Percentiles rank a stretch among this genome's conserved stretches.
Evolutionary conservation across 768 basidiomycete species (phyloP).

Genomic region (Clathrus columnatus): DNA sequence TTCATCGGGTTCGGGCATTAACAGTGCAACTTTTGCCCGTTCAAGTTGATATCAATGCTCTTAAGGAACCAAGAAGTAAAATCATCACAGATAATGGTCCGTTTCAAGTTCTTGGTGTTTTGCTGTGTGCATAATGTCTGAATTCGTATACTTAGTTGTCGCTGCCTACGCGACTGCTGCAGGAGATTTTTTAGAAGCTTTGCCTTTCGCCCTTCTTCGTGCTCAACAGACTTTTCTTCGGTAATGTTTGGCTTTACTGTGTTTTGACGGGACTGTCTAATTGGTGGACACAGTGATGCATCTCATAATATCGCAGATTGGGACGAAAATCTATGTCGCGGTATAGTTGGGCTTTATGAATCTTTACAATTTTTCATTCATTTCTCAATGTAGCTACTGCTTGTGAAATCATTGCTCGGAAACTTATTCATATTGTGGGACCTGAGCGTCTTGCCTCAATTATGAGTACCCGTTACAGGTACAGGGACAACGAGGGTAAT

Average conservation of each 20-base stretch:
- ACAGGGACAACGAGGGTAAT: conserved; percentile 67
- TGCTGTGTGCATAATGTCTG: not conserved
- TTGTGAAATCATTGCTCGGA: conserved; percentile 77
- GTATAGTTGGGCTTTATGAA: conserved; percentile 28
- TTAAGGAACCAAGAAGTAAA: conserved; percentile 72
- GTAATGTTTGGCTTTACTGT: not conserved
- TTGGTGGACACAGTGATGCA: conserved; percentile 39
- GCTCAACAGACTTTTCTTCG: conserved; percentile 73
- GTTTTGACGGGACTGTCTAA: not conserved
- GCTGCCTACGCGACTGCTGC: conserved; percentile 69
- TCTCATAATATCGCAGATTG: conserved; percentile 77
- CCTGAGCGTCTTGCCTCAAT: conserved; percentile 56
- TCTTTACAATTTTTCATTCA: conserved; percentile 1
- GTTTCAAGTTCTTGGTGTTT: not conserved
- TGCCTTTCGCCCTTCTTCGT: conserved; percentile 74
- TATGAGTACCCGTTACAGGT: conserved; percentile 72
- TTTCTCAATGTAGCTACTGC: conserved; percentile 45
- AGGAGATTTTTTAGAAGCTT: conserved; percentile 79
- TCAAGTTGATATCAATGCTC: conserved; percentile 56
- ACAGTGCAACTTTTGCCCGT: conserved; percentile 70
- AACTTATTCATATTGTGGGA: conserved; percentile 62
- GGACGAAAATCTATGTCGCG: conserved; percentile 76
- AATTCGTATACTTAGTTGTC: conserved; percentile 41
- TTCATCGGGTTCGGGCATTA: conserved; percentile 70
- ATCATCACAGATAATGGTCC: conserved; percentile 58